Conservation (phyloP, 352 stramenopile genomes). For the Phytophthora cactorum region DNA sequence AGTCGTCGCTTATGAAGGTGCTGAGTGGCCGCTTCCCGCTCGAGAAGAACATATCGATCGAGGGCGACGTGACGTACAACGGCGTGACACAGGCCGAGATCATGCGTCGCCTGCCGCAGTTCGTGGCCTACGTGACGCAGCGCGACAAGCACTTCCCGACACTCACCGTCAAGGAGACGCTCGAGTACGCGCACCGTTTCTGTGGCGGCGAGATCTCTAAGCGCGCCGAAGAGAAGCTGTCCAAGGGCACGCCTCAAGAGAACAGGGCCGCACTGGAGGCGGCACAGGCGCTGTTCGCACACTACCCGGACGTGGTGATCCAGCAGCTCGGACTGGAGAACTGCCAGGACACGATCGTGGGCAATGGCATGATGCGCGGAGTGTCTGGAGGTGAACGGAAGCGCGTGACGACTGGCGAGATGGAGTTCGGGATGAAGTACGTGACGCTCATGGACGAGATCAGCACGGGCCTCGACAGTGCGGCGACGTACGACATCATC, state of each 20-base stretch:
- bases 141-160: constrained; percentile 94
- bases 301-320: constrained; percentile 33
- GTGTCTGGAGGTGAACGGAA: constrained; percentile 77
- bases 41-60: constrained; percentile 42
- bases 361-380: constrained; percentile 62
- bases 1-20: constrained; percentile 38
- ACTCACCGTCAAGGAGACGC: too few relatives aligned
- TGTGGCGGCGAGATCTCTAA: constrained; percentile 45
- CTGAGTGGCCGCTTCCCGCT: constrained; percentile 48
- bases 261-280: constrained; percentile 34
- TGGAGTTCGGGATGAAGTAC: constrained; percentile 82
- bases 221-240: constrained; percentile 50
- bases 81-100: constrained; percentile 37
- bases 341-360: constrained; percentile 61
- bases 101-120: constrained; percentile 41
- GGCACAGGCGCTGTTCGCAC: constrained; percentile 27
- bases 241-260: constrained; percentile 39
- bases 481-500: constrained; percentile 62
- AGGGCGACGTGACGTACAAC: constrained; percentile 59
- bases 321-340: constrained; percentile 32
- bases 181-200: constrained; percentile 71
- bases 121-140: constrained; percentile 52
- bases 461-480: constrained; percentile 69
- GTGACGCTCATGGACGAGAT: constrained; percentile 87
- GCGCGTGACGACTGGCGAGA: constrained; percentile 82